A percentile compares a stretch with the other conserved stretches of the same genome.
Conservation (phyloP, 2,329 filamentous ascomycete genomes). For the Pyrenophora tritici-repentis region DNA sequence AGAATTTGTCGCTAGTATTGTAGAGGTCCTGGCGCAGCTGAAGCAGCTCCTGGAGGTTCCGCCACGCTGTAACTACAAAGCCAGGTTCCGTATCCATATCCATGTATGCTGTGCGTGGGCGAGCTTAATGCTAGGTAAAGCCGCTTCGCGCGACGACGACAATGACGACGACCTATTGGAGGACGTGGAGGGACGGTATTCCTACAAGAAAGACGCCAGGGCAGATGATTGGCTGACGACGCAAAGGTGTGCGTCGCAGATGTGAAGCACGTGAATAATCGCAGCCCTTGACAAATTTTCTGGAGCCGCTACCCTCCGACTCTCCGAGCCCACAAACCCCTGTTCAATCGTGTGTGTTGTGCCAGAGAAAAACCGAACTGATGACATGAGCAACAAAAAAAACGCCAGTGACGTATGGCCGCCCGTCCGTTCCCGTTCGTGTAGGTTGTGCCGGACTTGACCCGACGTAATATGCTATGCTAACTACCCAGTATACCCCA, state of each 20-base stretch:
- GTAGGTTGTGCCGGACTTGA: background rate
- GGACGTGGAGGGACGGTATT: too few relatives aligned
- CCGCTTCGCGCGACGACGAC: background rate
- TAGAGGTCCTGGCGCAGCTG: constrained; percentile 69
- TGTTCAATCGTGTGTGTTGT: too few relatives aligned
- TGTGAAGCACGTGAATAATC: constrained; percentile 11
- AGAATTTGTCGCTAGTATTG: constrained; percentile 37
- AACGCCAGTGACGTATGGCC: constrained; percentile 3
- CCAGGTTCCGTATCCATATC: constrained; percentile 23
- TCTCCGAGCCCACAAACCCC: too few relatives aligned
- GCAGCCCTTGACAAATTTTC: background rate
- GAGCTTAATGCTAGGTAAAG: background rate
- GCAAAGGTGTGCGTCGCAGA: background rate
- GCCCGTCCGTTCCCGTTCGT: too few relatives aligned
- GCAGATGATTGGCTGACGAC: constrained; percentile 15
- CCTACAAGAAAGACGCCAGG: background rate
- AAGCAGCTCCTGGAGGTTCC: constrained; percentile 67
- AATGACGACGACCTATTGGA: background rate
- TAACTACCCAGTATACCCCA: background rate
- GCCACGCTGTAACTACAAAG: constrained; percentile 56
- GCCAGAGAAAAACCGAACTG: background rate
- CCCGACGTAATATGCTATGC: background rate
- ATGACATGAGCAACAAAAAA: background rate
- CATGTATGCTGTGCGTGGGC: background rate
- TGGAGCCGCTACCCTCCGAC: too few relatives aligned